Percentiles rank a stretch among this genome's conserved stretches.
Conservation (phyloP, 2,329 filamentous ascomycete genomes). For the Teratosphaeria zuluensis region DNA sequence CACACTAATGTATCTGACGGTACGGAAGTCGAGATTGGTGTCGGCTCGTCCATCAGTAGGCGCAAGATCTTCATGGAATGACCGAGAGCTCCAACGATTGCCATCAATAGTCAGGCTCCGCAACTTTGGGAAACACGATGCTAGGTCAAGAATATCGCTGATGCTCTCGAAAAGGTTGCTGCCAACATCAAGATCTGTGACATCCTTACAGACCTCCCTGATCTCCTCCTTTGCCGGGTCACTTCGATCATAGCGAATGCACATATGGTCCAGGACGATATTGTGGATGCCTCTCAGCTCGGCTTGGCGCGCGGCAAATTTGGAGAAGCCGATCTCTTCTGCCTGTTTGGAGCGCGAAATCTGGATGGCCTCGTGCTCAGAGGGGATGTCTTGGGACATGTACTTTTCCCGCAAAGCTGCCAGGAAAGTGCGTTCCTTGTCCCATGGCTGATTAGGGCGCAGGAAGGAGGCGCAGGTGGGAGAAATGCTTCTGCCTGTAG, state of each 20-base stretch:
- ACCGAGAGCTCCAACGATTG: constrained; percentile 50
- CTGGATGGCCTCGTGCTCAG: constrained; percentile 48
- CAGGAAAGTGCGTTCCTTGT: constrained; percentile 63
- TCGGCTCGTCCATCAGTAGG: neutral
- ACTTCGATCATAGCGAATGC: constrained; percentile 37
- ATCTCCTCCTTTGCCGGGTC: constrained; percentile 39
- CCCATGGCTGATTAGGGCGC: constrained; percentile 61
- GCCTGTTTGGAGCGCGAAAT: constrained; percentile 67
- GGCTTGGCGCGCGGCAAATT: constrained; percentile 72
- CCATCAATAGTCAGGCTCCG: constrained; percentile 39
- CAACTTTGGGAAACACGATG: constrained; percentile 57
- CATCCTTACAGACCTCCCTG: constrained; percentile 44
- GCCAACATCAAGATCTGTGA: constrained; percentile 71
- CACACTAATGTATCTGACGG: constrained; percentile 30
- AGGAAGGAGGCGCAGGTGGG: constrained; percentile 78
- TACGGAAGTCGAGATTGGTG: neutral
- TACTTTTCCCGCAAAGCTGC: constrained; percentile 79
- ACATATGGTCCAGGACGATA: constrained; percentile 70
- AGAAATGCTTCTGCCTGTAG: constrained; percentile 51
- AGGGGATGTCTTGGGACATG: constrained; percentile 36
- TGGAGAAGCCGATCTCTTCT: constrained; percentile 91
- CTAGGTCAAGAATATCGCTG: constrained; percentile 59
- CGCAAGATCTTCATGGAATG: neutral
- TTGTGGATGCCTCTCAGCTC: constrained; percentile 67
- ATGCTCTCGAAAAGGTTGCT: constrained; percentile 68